Base-by-base conservation (phyloP, 148 eudicot species). In the Rhododendron griersonianum region DNA sequence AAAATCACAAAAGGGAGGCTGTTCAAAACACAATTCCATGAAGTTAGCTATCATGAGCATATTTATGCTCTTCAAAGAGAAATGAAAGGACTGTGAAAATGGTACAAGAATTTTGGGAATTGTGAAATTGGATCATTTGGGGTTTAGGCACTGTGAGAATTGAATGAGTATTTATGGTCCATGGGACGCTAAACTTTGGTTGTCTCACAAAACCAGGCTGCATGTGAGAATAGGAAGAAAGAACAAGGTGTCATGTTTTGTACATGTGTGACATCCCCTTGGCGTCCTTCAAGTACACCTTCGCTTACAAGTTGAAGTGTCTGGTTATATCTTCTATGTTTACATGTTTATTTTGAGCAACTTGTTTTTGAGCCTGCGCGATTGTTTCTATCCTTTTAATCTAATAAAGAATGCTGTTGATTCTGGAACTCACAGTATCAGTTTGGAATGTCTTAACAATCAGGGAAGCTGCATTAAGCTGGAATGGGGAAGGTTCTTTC, bases 401-500 rank as follows among this genome's bases (percentile, higher is more conserved):
- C 18, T 73, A 11, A 41, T 55, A 11, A 30, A 7, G 21, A 73
- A 84, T 33, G 33, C 19, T 81, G 53, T 51, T 21, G 48, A 80
- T 50, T 67, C 23, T 19, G 57, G 48, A 30, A 51, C 75, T 67
- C 28, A 53, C 57, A 23, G 41, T 19, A 9, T 41, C 78, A 45
- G 23, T 84, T 69, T 81, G 81, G 23, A 82, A 83, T 82, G 73
- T 61, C 85, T 65, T 76, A 83, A 69, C 41, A 30, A 85, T 37
- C 88, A 95, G 97, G 91, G 95, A 90, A 87, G 98, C 99, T 80
- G 89, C 91, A 55, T 91, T 84, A 81, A 87, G 86, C 85, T 96
- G 99, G 99, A 92, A 88, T 84, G 97, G 99, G 37, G 92, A 94
- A 85, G 99, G 99, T 81, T 91, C 92, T 82, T 94, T 96, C 82